phyloP scores from a whole-genome alignment of 164 flowering plant genomes.

The Liquidambar formosana region DNA sequence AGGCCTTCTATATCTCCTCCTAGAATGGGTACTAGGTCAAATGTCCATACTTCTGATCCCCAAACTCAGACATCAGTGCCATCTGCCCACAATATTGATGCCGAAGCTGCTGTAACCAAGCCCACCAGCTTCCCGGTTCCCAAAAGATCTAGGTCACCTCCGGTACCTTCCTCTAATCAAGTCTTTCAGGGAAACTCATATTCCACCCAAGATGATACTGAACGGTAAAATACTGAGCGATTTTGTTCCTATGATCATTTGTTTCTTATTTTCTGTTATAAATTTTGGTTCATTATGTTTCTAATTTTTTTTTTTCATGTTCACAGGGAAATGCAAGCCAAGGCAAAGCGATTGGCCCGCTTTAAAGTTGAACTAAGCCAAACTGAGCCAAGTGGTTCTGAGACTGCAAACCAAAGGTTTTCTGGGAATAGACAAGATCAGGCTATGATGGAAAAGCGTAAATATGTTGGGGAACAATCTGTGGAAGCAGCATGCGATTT shows the following conservation, averaged over 20 bases:
- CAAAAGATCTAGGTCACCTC: constrained; percentile 73
- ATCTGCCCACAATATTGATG: constrained; percentile 18
- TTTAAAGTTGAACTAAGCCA: constrained; percentile 67
- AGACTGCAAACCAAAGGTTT: constrained; percentile 29
- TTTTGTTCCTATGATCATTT: not conserved
- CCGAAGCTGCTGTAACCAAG: constrained; percentile 32
- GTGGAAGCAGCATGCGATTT: constrained; percentile 31
- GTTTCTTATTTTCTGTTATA: not conserved
- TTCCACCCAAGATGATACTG: constrained; percentile 43
- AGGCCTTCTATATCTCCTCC: constrained; percentile 43
- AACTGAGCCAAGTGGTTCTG: constrained; percentile 26
- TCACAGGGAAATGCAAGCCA: constrained; percentile 76
- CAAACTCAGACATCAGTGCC: constrained; percentile 26
- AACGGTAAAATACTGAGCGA: constrained; percentile 38
- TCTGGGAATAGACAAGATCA: constrained; percentile 33
- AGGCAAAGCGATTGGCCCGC: constrained; percentile 88
- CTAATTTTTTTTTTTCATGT: not conserved
- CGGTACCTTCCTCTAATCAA: constrained; percentile 34
- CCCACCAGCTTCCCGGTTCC: constrained; percentile 29
- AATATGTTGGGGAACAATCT: constrained; percentile 24
- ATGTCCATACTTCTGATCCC: constrained; percentile 22
- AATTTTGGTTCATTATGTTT: not conserved
- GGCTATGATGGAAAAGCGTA: constrained; percentile 30
- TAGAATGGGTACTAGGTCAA: constrained; percentile 17
- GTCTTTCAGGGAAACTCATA: constrained; percentile 21